Evolutionary conservation across 2,329 filamentous ascomycete genomes (phyloP).

Genomic region (Scytalidium lignicola): DNA sequence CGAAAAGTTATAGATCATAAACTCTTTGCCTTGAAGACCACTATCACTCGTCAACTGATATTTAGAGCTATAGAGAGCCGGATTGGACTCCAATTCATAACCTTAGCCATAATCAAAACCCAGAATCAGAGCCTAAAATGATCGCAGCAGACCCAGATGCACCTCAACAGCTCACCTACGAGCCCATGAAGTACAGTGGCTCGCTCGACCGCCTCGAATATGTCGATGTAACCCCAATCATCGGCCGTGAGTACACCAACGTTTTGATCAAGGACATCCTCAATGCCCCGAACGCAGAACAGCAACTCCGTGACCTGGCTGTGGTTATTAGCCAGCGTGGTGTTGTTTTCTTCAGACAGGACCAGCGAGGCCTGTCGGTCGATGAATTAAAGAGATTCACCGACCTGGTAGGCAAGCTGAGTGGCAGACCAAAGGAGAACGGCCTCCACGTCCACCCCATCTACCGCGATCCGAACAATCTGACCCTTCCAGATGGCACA

Average conservation of each 20-base stretch:
- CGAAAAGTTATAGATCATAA: too few species aligned
- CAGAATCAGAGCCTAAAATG: slow-evolving; percentile 3
- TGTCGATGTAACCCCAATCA: slow-evolving; percentile 34
- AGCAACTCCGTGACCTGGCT: slow-evolving; percentile 40
- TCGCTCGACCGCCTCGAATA: slow-evolving; percentile 13
- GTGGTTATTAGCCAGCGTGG: slow-evolving; percentile 56
- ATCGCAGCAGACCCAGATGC: slow-evolving; percentile 7
- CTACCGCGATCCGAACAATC: slow-evolving; percentile 33
- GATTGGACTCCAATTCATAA: not conserved
- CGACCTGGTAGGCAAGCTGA: slow-evolving; percentile 50
- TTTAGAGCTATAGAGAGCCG: too few species aligned
- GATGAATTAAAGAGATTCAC: slow-evolving; percentile 59
- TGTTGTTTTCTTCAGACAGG: slow-evolving; percentile 61
- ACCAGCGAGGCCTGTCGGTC: slow-evolving; percentile 52
- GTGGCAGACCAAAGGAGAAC: slow-evolving; percentile 47
- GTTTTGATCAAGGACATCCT: slow-evolving; percentile 38
- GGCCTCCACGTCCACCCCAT: slow-evolving; percentile 55
- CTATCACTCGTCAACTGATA: too few species aligned
- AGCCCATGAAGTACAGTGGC: slow-evolving; percentile 17
- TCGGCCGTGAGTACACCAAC: slow-evolving; percentile 34
- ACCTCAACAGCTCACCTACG: slow-evolving; percentile 5
- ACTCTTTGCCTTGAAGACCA: too few species aligned
- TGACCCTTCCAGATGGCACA: slow-evolving; percentile 32
- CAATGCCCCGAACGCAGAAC: slow-evolving; percentile 36
- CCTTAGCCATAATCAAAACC: not conserved